These are phyloP conservation scores for Fusarium robinianum DNA, from an alignment of 2,329 filamentous ascomycete genomes.

Conservation along the genomic window DNA sequence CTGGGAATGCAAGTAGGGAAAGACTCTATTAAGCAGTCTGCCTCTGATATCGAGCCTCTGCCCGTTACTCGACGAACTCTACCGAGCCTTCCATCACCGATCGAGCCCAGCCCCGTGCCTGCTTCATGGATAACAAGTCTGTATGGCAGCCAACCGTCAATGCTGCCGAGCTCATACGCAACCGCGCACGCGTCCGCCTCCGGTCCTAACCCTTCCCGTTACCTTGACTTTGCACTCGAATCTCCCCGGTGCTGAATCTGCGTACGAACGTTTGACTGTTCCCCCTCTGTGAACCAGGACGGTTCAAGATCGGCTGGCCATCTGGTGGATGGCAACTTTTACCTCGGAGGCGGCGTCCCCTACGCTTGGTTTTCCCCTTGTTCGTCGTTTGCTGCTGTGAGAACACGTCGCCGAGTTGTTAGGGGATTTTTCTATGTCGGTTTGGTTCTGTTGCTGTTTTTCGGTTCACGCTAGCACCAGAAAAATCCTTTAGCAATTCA, in stretches of 20 bases:
- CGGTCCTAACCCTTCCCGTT: slow-evolving; percentile 37
- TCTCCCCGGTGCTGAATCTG: slow-evolving; percentile 38
- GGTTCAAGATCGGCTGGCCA: slow-evolving; percentile 24
- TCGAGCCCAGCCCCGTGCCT: slow-evolving; percentile 22
- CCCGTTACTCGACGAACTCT: slow-evolving; percentile 37
- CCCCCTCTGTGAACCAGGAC: slow-evolving; percentile 21
- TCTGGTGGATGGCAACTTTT: slow-evolving; percentile 37
- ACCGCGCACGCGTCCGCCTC: slow-evolving; percentile 36
- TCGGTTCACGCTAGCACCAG: no score
- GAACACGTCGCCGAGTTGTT: no score
- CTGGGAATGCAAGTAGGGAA: no score
- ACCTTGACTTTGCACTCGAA: slow-evolving; percentile 38
- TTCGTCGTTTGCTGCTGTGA: slow-evolving; percentile 23
- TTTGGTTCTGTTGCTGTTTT: no score
- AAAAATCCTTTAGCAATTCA: no score
- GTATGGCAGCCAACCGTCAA: slow-evolving; percentile 50
- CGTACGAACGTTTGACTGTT: slow-evolving; percentile 58
- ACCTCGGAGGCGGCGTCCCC: slow-evolving; percentile 55
- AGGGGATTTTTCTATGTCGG: no score
- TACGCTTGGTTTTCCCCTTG: slow-evolving; percentile 38
- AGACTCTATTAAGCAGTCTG: no score
- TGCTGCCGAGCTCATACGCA: slow-evolving; percentile 48
- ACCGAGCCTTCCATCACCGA: slow-evolving; percentile 23
- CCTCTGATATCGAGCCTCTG: slow-evolving; percentile 53
- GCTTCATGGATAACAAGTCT: slow-evolving; percentile 40